Evolutionary conservation across 306 rosid genomes (phyloP), one percentile per base, ranked within the genome.

Genomic region (Ceratonia siliqua): DNA sequence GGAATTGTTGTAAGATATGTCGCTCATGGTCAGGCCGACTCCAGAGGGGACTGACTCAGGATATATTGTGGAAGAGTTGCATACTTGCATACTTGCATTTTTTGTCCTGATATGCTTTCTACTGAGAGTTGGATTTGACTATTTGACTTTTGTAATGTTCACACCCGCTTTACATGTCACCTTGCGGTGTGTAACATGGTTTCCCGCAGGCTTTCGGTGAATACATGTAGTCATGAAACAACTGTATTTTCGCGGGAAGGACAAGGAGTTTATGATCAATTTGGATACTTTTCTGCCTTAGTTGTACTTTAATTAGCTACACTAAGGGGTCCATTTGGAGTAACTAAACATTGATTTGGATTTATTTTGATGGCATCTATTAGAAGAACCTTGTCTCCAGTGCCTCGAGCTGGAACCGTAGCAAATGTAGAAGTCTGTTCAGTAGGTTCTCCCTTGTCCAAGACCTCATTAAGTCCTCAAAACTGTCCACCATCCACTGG

Each of bases 381-480:
- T 81, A 77, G 98, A 86, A 88, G 93, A 88, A 86, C 95, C 12
- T 77, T 84, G 84, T 87, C 96, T 69, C 97, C 97, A 0, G 85
- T 94, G 68, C 86, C 94, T 80, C 83, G 87, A 78, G 78, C 90
- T 57, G 92, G 91, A 76, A 63, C 56, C 50, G 62, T 81, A 49
- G 59, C 81, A 53, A 88, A 74, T 78, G 88, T 87, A 21, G 97
- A 94, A 79, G 78, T 67, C 12, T 75, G 83, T 82, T 85, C 88
- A 25, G 93, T 83, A 21, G 87, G 84, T 78, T 94, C 98, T 78
- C 91, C 98, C 5, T 84, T 89, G 83, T 94, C 95, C 32, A 88
- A 82, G 72, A 84, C 90, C 14, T 91, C 95, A 13, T 74, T 80
- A 0, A 85, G 82, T 82, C 83, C 86, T 82, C 92, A 85, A 66